These are phyloP conservation scores for Paratinospora sagittata DNA, from an alignment of 164 flowering plant species.

Conservation along the genomic window DNA sequence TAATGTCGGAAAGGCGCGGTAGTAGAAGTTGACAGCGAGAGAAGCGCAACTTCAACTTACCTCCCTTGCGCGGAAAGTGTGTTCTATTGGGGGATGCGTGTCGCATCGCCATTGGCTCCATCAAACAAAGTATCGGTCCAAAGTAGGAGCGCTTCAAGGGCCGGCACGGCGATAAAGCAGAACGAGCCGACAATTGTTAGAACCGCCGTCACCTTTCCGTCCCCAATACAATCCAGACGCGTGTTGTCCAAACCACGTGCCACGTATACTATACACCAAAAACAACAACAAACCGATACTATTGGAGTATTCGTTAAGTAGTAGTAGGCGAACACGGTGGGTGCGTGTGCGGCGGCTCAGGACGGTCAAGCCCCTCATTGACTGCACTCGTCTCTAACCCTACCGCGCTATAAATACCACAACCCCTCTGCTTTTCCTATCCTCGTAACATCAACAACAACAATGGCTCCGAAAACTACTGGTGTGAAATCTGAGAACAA, in stretches of 20 bases:
- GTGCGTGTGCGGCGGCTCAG: conserved; percentile 30
- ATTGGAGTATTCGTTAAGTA: conserved; percentile 1
- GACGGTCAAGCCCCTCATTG: conserved; percentile 31
- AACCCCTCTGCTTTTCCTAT: neutral
- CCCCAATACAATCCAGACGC: neutral
- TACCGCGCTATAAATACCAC: neutral
- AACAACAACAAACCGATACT: conserved; percentile 5
- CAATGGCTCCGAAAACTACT: conserved; percentile 37
- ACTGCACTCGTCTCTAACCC: conserved; percentile 8
- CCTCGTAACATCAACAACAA: neutral
- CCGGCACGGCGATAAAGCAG: conserved; percentile 1
- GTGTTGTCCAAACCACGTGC: conserved; percentile 11
- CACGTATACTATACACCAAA: conserved; percentile 22
- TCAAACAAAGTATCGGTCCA: conserved; percentile 14
- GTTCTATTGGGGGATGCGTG: conserved; percentile 16
- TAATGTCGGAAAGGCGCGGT: too few species aligned
- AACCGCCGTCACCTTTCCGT: conserved; percentile 5
- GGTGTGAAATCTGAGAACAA: neutral
- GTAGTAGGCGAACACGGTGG: conserved; percentile 11
- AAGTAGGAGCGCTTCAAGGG: conserved; percentile 26
- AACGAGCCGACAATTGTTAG: conserved; percentile 7
- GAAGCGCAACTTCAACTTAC: neutral
- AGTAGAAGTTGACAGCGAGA: too few species aligned
- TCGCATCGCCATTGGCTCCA: neutral
- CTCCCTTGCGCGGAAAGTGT: conserved; percentile 20